A percentile compares a stretch with the other conserved stretches of the same genome.
Conservation (phyloP, 225 moss, liverwort and hornwort species). For the Bryum argenteum region DNA sequence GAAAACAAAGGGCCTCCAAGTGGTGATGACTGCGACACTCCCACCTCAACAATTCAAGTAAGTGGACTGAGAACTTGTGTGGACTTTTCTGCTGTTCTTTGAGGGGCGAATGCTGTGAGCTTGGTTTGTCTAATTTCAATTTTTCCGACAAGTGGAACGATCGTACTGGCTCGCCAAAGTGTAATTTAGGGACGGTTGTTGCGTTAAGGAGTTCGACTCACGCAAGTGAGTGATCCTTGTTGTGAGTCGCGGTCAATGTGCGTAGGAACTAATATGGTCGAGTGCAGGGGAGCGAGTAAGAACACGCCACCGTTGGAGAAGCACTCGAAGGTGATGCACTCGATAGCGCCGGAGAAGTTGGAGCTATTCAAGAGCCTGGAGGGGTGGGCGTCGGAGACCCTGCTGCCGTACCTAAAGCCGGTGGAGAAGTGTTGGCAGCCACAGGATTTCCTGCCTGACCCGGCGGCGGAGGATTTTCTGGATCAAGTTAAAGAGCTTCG, state of each 20-base stretch:
- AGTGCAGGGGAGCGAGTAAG: constrained; percentile 19
- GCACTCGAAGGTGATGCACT: constrained; percentile 56
- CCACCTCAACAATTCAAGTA: constrained; percentile 45
- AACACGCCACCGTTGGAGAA: constrained; percentile 45
- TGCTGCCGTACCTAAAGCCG: constrained; percentile 64
- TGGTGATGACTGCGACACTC: constrained; percentile 58
- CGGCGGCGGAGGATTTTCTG: constrained; percentile 64
- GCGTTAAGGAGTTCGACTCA: neutral
- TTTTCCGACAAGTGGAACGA: neutral
- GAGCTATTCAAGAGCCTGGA: constrained; percentile 67
- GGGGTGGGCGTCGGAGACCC: constrained; percentile 56
- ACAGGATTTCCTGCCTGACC: constrained; percentile 68
- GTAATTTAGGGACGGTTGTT: too few relatives aligned
- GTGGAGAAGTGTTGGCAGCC: constrained; percentile 84
- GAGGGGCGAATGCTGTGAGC: too few relatives aligned
- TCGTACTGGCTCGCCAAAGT: neutral
- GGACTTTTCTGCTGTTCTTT: neutral
- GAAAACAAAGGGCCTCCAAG: constrained; percentile 31
- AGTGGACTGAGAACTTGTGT: constrained; percentile 20
- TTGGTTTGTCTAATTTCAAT: neutral
- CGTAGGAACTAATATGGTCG: constrained; percentile 12
- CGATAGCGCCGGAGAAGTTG: constrained; percentile 64
- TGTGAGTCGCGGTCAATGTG: neutral
- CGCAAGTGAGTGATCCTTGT: neutral
- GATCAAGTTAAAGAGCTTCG: constrained; percentile 67